Conservation (phyloP, 2,329 filamentous ascomycete genomes). For the Lecanicillium sp. region DNA sequence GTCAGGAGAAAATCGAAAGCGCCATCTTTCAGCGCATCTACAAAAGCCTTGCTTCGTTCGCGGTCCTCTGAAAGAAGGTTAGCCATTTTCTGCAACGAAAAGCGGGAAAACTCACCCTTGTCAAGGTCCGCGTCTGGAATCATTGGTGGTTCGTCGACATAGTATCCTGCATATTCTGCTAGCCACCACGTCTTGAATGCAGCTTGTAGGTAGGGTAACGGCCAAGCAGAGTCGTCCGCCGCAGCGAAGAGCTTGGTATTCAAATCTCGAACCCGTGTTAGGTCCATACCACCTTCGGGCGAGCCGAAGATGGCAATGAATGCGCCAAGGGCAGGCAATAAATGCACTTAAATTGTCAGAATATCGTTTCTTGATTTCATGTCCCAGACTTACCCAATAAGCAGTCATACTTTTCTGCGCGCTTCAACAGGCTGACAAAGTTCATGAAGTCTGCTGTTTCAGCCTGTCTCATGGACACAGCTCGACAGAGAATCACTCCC, state of each 20-base stretch:
- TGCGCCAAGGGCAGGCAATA: slow-evolving; percentile 71
- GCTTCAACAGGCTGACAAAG: slow-evolving; percentile 63
- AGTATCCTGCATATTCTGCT: slow-evolving; percentile 87
- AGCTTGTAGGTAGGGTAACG: slow-evolving; percentile 68
- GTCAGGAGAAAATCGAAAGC: slow-evolving; percentile 89
- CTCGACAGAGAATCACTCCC: slow-evolving; percentile 69
- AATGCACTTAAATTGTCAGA: slow-evolving; percentile 54
- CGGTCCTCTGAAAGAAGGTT: slow-evolving; percentile 51
- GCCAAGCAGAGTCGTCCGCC: slow-evolving; percentile 64
- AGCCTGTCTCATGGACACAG: slow-evolving; percentile 70
- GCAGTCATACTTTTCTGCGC: slow-evolving; percentile 70
- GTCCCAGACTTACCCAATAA: slow-evolving; percentile 46
- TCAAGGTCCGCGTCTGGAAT: slow-evolving; percentile 59
- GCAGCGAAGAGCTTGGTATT: slow-evolving; percentile 62
- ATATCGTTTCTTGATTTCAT: background rate
- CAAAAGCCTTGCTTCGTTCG: slow-evolving; percentile 61
- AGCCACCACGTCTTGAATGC: slow-evolving; percentile 82
- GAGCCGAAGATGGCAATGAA: slow-evolving; percentile 76
- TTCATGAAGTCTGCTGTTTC: slow-evolving; percentile 65
- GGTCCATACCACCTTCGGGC: slow-evolving; percentile 60
- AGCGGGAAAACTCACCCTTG: slow-evolving; percentile 35
- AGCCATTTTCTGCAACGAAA: slow-evolving; percentile 22
- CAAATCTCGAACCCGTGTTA: slow-evolving; percentile 64
- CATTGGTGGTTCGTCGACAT: slow-evolving; percentile 64
- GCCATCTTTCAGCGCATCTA: slow-evolving; percentile 75